phyloP scores from a whole-genome alignment of 2,329 filamentous ascomycete genomes.

The Mycosphaerelloides madeirae region DNA sequence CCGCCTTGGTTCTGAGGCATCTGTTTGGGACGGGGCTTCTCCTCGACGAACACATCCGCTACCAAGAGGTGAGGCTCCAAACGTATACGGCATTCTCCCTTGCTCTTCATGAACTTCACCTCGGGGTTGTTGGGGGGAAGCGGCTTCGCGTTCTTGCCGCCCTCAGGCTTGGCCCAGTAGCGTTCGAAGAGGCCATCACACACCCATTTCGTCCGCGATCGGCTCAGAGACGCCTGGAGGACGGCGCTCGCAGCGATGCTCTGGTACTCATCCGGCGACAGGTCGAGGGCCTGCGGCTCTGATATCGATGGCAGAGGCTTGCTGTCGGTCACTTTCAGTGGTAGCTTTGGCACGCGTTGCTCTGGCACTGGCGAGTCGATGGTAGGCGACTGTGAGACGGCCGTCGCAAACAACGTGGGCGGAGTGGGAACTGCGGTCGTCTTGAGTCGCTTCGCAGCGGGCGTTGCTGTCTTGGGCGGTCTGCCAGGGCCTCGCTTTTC shows the following conservation, averaged over 20 bases:
- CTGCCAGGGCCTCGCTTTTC: slow-evolving; percentile 27
- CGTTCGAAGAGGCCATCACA: slow-evolving; percentile 65
- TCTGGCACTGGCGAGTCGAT: slow-evolving; percentile 18
- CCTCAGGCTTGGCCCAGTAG: slow-evolving; percentile 70
- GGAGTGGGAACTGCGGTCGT: slow-evolving; percentile 9
- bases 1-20: slow-evolving; percentile 21
- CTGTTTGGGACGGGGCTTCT: slow-evolving; percentile 44
- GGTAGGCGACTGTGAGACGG: slow-evolving; percentile 13
- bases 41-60: slow-evolving; percentile 67
- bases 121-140: slow-evolving; percentile 42
- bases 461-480: slow-evolving; percentile 17
- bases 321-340: slow-evolving; percentile 59
- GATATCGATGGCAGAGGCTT: slow-evolving; percentile 68
- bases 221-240: slow-evolving; percentile 64
- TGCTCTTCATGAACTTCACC: slow-evolving; percentile 42
- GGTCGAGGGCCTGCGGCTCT: slow-evolving; percentile 59
- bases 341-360: slow-evolving; percentile 42
- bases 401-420: slow-evolving; percentile 8
- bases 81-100: slow-evolving; percentile 68
- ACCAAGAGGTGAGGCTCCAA: slow-evolving; percentile 78
- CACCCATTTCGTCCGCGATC: slow-evolving; percentile 71
- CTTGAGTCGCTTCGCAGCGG: slow-evolving; percentile 25
- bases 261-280: slow-evolving; percentile 65
- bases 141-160: slow-evolving; percentile 58
- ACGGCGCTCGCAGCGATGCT: slow-evolving; percentile 71